A percentile compares a stretch with the other conserved stretches of the same genome.
Evolutionary conservation across 345 rosid genomes (phyloP).

Genomic region (Euphorbia peplus): DNA sequence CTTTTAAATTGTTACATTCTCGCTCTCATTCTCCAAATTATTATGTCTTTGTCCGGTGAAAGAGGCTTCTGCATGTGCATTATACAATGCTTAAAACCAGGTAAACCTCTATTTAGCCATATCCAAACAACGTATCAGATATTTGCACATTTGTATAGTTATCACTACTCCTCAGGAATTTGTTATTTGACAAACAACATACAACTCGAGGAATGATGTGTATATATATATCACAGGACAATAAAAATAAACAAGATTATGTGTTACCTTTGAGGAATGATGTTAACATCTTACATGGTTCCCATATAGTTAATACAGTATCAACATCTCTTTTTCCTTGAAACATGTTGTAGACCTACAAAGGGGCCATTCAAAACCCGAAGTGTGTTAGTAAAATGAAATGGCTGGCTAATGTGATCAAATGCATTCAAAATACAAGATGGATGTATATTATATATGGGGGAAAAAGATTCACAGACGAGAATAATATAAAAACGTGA

Average conservation of each 20-base stretch:
- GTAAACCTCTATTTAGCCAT: not conserved
- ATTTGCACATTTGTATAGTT: not conserved
- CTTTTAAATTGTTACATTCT: no score
- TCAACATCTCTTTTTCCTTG: constrained; percentile 94
- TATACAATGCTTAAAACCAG: not conserved
- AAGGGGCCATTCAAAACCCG: constrained; percentile 4
- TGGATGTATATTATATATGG: not conserved
- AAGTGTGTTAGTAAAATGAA: no score
- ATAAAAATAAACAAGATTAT: no score
- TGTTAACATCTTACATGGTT: constrained; percentile 92
- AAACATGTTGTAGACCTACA: constrained; percentile 88
- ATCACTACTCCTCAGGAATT: not conserved
- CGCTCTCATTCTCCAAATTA: not conserved
- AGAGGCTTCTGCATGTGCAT: not conserved
- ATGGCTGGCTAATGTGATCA: no score
- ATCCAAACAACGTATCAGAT: not conserved
- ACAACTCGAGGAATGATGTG: not conserved
- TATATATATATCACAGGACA: no score
- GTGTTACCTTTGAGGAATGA: constrained; percentile 84
- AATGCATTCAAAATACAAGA: not conserved
- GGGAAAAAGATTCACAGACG: no score
- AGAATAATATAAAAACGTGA: no score
- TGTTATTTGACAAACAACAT: not conserved
- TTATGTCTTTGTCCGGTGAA: not conserved
- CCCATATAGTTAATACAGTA: constrained; percentile 93